Evolutionary conservation across 1,284 basidiomycete species (phyloP), one percentile per base, ranked within the genome.

Genomic region (Bjerkandera adusta): DNA sequence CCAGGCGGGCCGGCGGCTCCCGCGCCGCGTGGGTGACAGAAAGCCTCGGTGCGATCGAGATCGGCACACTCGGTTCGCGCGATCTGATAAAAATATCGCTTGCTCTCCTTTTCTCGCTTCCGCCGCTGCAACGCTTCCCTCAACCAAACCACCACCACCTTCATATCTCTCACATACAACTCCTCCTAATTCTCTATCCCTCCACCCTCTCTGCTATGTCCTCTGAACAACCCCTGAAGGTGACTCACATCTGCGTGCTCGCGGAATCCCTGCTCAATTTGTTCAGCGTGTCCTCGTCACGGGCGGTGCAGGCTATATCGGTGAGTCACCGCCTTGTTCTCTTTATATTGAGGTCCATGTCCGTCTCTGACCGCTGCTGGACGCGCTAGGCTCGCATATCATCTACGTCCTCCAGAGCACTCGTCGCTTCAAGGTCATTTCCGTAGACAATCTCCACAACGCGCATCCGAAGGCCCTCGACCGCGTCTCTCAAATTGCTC

Each of bases 391-490:
- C 61, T 94, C 92, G 35, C 95, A 98, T 69, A 87, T 97, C 61
- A 84, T 95, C 54, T 88, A 89, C 57, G 76, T 82, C 43, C 75
- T 97, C 26, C 86, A 96, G 57, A 79, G 91, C 60, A 95, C 94
- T 16, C 79, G 89, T 51, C 78, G 83, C 54, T 97, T 90, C 77
- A 91, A 89, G 62, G 92, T 97, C 54, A 80, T 95, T 58, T 87
- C 91, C n/a, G 77, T 96, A 57, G 92, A 96, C 72, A 96, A 96
- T 73, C 77, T 87, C 70, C 86, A 94, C 71, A 98, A 98, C 67
- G 92, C 94, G 1, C 84, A 83, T 57, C 82, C 89, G 3, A 73
- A 76, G 27, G 82, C 92, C 4, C 74, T 92, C 52, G 63, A 75
- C 54, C 81, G 88, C 59, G 83, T 93, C 43, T 81, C 84, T 26